Evolutionary conservation across 2,329 filamentous ascomycete genomes (phyloP).

Genomic region (Colletotrichum kahawae): DNA sequence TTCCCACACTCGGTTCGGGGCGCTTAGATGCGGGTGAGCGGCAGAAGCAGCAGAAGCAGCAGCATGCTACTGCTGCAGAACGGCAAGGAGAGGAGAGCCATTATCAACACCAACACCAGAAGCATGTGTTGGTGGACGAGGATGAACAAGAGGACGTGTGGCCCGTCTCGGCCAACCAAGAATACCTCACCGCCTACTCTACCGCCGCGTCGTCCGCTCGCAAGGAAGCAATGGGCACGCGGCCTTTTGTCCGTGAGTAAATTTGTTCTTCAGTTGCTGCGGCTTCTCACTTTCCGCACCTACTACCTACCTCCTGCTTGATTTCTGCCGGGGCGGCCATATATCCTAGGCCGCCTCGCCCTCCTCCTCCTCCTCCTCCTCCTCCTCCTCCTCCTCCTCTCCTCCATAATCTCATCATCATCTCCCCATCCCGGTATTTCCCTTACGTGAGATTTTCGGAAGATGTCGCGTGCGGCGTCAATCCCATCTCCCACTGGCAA

Average conservation of each 20-base stretch:
- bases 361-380: background rate
- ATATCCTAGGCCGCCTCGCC: background rate
- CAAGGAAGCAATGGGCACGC: slow-evolving; percentile 31
- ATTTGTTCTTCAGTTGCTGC: background rate
- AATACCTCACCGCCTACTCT: slow-evolving; percentile 33
- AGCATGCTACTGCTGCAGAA: background rate
- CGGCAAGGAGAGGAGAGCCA: background rate
- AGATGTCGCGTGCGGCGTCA: background rate
- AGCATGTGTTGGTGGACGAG: slow-evolving; percentile 12
- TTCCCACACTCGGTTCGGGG: background rate
- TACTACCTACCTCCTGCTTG: background rate
- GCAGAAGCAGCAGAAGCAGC: background rate
- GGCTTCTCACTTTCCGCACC: background rate
- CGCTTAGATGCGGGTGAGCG: background rate
- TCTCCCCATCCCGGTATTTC: slow-evolving; percentile 12
- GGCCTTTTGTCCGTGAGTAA: slow-evolving; percentile 40
- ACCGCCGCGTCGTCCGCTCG: slow-evolving; percentile 38
- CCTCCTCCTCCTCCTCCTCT: background rate
- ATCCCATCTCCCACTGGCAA: background rate
- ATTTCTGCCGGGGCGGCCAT: background rate
- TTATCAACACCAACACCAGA: background rate
- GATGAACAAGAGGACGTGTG: slow-evolving; percentile 29
- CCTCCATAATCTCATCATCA: background rate
- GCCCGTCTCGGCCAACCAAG: slow-evolving; percentile 32
- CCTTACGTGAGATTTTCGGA: slow-evolving; percentile 14